Evolutionary conservation across 2,329 filamentous ascomycete species (phyloP), one percentile per base, ranked within the genome.

Genomic region (Lanzia echinophila): DNA sequence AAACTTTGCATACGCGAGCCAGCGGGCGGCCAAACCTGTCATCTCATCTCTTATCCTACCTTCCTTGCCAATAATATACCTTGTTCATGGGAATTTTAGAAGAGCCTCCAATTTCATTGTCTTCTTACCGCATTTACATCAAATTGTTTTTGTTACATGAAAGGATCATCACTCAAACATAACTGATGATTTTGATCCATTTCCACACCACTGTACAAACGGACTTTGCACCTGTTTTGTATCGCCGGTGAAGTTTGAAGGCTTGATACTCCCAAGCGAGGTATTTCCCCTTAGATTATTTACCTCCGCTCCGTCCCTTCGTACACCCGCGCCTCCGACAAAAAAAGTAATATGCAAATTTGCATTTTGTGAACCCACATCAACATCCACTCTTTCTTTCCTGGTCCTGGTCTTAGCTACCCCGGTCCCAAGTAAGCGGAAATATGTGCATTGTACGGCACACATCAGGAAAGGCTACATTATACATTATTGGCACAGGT

Each of bases 91-190:
- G 24, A 28, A 28, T 28, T 28, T 8, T 8, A 28, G n/a, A 28
- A 51, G 48, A 51, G 17, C 22, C 41, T 46, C 49, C 17, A 52
- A 39, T 52, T 31, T 46, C 32, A 24, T 22, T 46, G 24, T 15
- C 11, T 3, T 39, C 38, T 20, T 41, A 20, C 38, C 20, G 38
- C 15, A 17, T 17, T 19, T 41, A 41, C n/a, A 8, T 28, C 24
- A 8, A 28, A 8, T 28, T n/a, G n/a, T 4, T 28, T 28, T 28
- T 28, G 24, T 28, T 28, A 28, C 24, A 28, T 28, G 24, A 28
- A 28, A 28, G 24, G 24, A 28, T 28, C 24, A 28, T 28, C 38
- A 41, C 38, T 41, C 38, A n/a, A 19, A n/a, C 15, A 41, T 19
- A 41, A 19, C n/a, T 13, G 36, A 17, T 17, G 15, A 15, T 39